A percentile compares a stretch with the other conserved stretches of the same genome.
These are phyloP conservation scores for Klebsormidium nitens DNA, from an alignment of 139 green algal species.

Conservation along the genomic window DNA sequence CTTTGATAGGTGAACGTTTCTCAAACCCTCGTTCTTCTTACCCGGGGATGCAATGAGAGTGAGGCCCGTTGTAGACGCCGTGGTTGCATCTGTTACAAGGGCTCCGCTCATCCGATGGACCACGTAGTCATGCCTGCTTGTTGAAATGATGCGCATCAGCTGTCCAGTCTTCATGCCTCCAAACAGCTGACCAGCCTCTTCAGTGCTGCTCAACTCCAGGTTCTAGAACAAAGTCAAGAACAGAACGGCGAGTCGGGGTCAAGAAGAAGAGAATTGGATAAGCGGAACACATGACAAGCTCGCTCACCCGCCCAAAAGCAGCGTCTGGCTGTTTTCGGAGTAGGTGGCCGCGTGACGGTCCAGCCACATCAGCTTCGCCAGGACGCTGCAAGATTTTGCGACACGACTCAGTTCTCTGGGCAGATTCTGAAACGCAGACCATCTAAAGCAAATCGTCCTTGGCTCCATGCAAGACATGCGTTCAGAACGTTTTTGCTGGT, in stretches of 20 bases:
- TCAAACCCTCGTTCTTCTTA: neutral
- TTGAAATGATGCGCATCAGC: too few relatives aligned
- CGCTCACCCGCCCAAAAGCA: conserved; percentile 13
- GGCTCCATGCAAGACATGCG: too few relatives aligned
- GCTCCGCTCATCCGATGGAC: neutral
- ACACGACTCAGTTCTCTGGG: neutral
- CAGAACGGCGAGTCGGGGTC: neutral
- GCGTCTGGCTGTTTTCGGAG: neutral
- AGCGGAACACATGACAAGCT: neutral
- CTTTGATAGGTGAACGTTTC: neutral
- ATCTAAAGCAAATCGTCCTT: too few relatives aligned
- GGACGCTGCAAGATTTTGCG: neutral
- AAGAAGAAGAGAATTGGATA: neutral
- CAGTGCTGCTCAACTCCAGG: too few relatives aligned
- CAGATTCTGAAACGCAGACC: too few relatives aligned
- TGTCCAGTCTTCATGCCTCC: too few relatives aligned
- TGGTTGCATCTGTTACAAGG: conserved; percentile 6
- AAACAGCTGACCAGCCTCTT: too few relatives aligned
- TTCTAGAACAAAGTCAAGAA: neutral
- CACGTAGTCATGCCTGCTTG: conserved; percentile 11
- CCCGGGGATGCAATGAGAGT: conserved; percentile 1
- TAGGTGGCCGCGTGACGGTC: neutral
- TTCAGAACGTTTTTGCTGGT: too few relatives aligned
- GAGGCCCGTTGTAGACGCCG: conserved; percentile 6
- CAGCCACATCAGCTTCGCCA: conserved; percentile 20